Conservation (phyloP, 306 rosid species). For the Astragalus membranaceus region DNA sequence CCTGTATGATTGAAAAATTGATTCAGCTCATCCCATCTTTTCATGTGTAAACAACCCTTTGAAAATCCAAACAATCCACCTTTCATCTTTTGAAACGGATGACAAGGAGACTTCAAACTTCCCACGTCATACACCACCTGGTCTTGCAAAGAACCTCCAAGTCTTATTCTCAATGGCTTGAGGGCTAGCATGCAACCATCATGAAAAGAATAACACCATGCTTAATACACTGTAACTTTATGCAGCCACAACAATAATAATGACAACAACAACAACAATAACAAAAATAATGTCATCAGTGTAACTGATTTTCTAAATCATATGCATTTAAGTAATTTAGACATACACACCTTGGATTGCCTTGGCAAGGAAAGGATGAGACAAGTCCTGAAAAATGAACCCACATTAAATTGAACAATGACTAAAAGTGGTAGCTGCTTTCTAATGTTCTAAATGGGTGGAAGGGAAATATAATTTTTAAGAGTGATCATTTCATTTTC, state of each 20-base stretch:
- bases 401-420: conserved; percentile 24
- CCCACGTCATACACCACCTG: conserved; percentile 73
- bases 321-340: neutral
- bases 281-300: neutral
- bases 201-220: conserved; percentile 19
- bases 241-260: neutral
- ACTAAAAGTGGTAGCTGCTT: neutral
- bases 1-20: conserved; percentile 75
- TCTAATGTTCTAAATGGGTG: neutral
- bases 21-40: conserved; percentile 93
- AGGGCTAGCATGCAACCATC: conserved; percentile 55
- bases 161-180: conserved; percentile 80
- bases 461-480: neutral
- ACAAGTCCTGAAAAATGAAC: conserved; percentile 68
- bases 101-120: conserved; percentile 60
- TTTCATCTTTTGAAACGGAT: conserved; percentile 61
- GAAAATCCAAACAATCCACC: conserved; percentile 83
- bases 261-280: conserved; percentile 5
- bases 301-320: neutral
- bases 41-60: conserved; percentile 86
- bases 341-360: conserved; percentile 68
- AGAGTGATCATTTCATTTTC: conserved; percentile 12
- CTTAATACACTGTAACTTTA: neutral
- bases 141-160: conserved; percentile 97
- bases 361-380: conserved; percentile 77